Conservation (phyloP, 805 yeast species). For the Lipomyces yamadae region DNA sequence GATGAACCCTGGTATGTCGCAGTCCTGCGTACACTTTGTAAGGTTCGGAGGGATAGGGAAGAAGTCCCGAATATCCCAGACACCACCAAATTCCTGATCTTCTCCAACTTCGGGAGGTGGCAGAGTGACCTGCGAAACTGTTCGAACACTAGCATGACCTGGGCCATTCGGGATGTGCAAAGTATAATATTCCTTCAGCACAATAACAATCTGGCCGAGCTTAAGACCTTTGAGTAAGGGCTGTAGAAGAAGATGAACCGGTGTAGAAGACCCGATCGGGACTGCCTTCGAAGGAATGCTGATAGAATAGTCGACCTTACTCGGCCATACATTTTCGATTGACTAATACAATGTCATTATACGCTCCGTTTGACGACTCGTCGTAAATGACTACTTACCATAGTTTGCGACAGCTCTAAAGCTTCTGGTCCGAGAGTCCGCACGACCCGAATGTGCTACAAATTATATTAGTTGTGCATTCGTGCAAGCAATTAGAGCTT, state of each 20-base stretch:
- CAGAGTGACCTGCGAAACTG: conserved; percentile 57
- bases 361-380: not conserved
- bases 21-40: conserved; percentile 83
- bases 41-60: conserved; percentile 74
- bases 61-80: conserved; percentile 72
- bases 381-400: conserved; percentile 42
- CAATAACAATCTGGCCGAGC: conserved; percentile 73
- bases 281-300: conserved; percentile 86
- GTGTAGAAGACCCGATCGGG: conserved; percentile 82
- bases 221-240: conserved; percentile 82
- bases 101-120: conserved; percentile 49
- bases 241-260: conserved; percentile 69
- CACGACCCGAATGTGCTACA: conserved; percentile 68
- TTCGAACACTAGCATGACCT: conserved; percentile 68
- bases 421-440: conserved; percentile 88
- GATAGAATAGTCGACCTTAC: conserved; percentile 86
- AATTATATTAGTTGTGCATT: too few species aligned
- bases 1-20: conserved; percentile 67
- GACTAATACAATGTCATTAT: conserved; percentile 47
- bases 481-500: too few species aligned
- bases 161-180: conserved; percentile 43
- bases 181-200: conserved; percentile 68
- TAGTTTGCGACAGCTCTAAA: conserved; percentile 85
- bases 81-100: conserved; percentile 51
- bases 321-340: conserved; percentile 94